These are phyloP conservation scores for Suhomyces kilbournensis DNA, from an alignment of 805 yeast genomes.

Conservation along the genomic window DNA sequence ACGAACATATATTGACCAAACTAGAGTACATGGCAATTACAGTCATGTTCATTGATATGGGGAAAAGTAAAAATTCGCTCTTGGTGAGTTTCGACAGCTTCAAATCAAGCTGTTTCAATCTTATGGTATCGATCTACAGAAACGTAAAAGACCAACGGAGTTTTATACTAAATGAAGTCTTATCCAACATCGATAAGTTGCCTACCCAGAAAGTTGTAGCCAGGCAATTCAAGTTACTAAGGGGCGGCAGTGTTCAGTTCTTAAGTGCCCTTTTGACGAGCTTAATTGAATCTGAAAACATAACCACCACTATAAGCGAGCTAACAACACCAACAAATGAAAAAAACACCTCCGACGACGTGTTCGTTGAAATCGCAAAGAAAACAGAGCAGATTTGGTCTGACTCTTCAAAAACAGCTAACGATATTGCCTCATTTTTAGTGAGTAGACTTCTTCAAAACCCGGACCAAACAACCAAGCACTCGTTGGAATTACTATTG, in stretches of 20 bases:
- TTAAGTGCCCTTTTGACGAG: conserved; percentile 45
- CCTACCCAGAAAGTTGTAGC: conserved; percentile 45
- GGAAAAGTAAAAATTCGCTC: conserved; percentile 17
- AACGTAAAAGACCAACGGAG: conserved; percentile 48
- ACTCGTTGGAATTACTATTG: conserved; percentile 49
- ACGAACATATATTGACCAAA: conserved; percentile 55
- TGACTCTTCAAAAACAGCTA: conserved; percentile 10
- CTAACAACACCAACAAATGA: conserved; percentile 16
- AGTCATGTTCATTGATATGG: conserved; percentile 39
- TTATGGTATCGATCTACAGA: conserved; percentile 37
- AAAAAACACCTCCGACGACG: not conserved
- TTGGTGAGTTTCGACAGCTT: conserved; percentile 26
- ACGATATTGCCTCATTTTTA: conserved; percentile 24
- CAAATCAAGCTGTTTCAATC: conserved; percentile 23
- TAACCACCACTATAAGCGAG: conserved; percentile 8
- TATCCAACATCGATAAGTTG: conserved; percentile 48
- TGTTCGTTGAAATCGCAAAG: not conserved
- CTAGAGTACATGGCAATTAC: conserved; percentile 52
- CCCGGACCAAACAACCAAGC: conserved; percentile 30
- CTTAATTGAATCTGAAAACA: conserved; percentile 26
- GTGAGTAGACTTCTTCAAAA: conserved; percentile 16
- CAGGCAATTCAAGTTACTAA: conserved; percentile 40
- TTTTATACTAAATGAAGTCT: conserved; percentile 60
- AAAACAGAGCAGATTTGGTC: not conserved
- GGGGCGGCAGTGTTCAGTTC: conserved; percentile 50